These are phyloP conservation scores for Raphanus sativus DNA, from an alignment of 345 rosid genomes.

Conservation along the genomic window DNA sequence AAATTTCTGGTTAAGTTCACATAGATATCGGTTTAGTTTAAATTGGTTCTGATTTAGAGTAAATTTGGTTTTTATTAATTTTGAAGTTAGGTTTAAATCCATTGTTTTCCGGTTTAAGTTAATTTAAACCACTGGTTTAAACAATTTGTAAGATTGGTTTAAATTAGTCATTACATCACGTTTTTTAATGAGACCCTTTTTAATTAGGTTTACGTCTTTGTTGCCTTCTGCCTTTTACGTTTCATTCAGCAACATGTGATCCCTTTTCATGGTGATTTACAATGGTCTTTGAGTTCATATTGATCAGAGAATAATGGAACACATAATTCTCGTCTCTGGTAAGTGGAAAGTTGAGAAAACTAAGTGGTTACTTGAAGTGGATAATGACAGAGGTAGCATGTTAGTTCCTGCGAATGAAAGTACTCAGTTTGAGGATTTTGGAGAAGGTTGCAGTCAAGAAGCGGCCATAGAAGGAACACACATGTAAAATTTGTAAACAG, in stretches of 20 bases:
- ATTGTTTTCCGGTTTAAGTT: background rate
- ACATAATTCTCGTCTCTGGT: background rate
- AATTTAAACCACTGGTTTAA: background rate
- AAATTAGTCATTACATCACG: background rate
- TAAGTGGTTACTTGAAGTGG: background rate
- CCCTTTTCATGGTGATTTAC: background rate
- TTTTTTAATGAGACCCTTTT: too few species aligned
- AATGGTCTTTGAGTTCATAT: background rate
- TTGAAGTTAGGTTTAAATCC: too few species aligned
- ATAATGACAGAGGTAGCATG: background rate
- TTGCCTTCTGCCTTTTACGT: background rate
- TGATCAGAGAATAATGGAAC: background rate
- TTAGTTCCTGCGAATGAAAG: background rate
- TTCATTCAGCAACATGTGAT: background rate
- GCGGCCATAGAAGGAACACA: too few species aligned
- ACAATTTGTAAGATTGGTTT: too few species aligned
- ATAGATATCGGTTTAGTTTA: background rate
- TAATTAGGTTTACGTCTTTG: background rate
- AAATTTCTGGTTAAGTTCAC: background rate
- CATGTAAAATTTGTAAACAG: too few species aligned
- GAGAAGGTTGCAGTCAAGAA: too few species aligned
- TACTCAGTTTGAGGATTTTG: background rate
- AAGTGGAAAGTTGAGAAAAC: background rate
- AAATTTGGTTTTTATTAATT: background rate
- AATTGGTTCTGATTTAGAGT: background rate